These are phyloP conservation scores for Pseudocercospora vitis DNA, from an alignment of 2,329 filamentous ascomycete genomes.

Conservation along the genomic window DNA sequence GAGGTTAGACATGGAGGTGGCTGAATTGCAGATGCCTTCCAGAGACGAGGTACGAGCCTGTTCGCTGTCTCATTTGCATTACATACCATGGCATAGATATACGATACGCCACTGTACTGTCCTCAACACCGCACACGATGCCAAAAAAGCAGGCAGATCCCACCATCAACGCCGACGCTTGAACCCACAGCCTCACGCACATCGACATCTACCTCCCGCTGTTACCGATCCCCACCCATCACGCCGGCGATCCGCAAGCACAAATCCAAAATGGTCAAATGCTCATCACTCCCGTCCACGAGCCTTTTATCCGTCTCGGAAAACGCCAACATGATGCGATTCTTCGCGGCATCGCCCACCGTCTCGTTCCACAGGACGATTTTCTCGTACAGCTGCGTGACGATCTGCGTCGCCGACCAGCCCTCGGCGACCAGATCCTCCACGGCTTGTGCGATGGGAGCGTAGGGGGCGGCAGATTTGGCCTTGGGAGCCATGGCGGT, in stretches of 20 bases:
- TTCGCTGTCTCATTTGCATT: no score
- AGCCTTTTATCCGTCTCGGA: conserved; percentile 93
- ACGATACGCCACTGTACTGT: no score
- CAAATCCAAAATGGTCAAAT: conserved; percentile 84
- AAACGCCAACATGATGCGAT: conserved; percentile 83
- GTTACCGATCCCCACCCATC: conserved; percentile 20
- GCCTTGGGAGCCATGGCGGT: conserved; percentile 68
- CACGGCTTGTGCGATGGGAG: conserved; percentile 73
- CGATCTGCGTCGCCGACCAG: conserved; percentile 89
- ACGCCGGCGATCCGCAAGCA: conserved; percentile 64
- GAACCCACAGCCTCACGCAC: not conserved
- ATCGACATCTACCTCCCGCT: not conserved
- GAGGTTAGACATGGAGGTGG: no score
- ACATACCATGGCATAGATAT: no score
- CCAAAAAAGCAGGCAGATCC: no score
- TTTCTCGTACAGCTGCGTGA: conserved; percentile 80
- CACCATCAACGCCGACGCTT: conserved; percentile 4
- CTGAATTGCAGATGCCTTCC: no score
- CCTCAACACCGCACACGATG: no score
- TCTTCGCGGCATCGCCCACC: conserved; percentile 82
- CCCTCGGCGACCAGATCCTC: conserved; percentile 93
- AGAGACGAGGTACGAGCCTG: no score
- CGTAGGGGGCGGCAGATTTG: conserved; percentile 60
- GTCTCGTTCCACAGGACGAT: conserved; percentile 76
- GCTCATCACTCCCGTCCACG: conserved; percentile 92